Evolutionary conservation across 2,329 filamentous ascomycete genomes (phyloP).

Genomic region (Aspergillus carbonarius): DNA sequence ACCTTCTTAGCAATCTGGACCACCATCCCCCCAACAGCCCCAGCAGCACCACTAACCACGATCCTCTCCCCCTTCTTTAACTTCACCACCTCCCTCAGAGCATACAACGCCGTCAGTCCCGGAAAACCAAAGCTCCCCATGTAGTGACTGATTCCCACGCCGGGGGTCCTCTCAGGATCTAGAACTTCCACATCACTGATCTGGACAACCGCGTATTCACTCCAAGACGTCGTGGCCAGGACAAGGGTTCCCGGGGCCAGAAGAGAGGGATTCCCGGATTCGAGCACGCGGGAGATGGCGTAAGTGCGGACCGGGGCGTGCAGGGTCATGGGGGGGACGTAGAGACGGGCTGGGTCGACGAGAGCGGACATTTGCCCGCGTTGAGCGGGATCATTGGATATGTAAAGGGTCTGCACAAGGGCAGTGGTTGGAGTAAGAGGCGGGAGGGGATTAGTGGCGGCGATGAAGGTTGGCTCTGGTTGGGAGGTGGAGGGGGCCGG

Average conservation of each 20-base stretch:
- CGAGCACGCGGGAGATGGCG: slow-evolving; percentile 39
- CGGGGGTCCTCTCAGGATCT: slow-evolving; percentile 29
- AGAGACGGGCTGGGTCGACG: slow-evolving; percentile 45
- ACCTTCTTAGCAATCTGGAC: slow-evolving; percentile 55
- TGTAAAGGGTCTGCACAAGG: slow-evolving; percentile 48
- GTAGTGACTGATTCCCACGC: slow-evolving; percentile 37
- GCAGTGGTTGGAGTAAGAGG: slow-evolving; percentile 41
- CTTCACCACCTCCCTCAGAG: slow-evolving; percentile 41
- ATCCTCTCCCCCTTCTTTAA: slow-evolving; percentile 42
- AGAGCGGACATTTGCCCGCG: slow-evolving; percentile 50
- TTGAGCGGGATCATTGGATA: slow-evolving; percentile 57
- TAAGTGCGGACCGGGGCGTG: slow-evolving; percentile 41
- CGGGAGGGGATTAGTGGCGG: slow-evolving; percentile 29
- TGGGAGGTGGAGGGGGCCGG: not conserved
- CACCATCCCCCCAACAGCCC: slow-evolving; percentile 50
- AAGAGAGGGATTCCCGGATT: slow-evolving; percentile 32
- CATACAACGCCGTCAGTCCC: slow-evolving; percentile 38
- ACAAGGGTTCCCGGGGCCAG: slow-evolving; percentile 37
- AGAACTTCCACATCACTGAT: slow-evolving; percentile 28
- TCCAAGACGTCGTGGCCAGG: slow-evolving; percentile 36
- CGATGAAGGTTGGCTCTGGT: slow-evolving; percentile 12
- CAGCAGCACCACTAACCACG: slow-evolving; percentile 50
- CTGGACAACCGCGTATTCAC: slow-evolving; percentile 43
- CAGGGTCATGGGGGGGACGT: slow-evolving; percentile 45
- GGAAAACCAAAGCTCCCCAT: slow-evolving; percentile 4